Evolutionary conservation across 2,329 filamentous ascomycete genomes (phyloP).

Genomic region (Bimuria novae-zelandiae): DNA sequence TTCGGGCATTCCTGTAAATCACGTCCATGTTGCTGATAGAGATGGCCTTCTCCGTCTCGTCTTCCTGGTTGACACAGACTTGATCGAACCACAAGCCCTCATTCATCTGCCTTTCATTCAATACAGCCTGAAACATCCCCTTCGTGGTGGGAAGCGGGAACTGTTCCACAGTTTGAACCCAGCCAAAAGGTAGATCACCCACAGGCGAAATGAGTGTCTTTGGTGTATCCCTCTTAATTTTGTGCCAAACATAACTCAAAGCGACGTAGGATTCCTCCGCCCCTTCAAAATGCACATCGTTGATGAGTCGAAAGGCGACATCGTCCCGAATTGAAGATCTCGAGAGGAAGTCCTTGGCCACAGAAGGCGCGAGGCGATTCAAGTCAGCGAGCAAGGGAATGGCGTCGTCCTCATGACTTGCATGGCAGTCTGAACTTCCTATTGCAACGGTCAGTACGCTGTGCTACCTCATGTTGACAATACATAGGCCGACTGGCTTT

Average conservation of each 20-base stretch:
- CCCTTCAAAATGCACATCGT: constrained; percentile 34
- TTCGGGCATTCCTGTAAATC: constrained; percentile 49
- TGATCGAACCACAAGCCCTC: constrained; percentile 54
- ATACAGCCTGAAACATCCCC: constrained; percentile 48
- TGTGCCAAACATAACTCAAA: constrained; percentile 51
- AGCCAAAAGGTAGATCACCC: constrained; percentile 41
- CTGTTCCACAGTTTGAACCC: constrained; percentile 38
- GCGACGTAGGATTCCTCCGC: constrained; percentile 49
- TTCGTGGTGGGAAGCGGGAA: constrained; percentile 47
- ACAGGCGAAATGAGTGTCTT: constrained; percentile 28
- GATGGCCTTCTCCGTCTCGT: constrained; percentile 46
- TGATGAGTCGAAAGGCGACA: constrained; percentile 47
- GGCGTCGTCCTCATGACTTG: constrained; percentile 21
- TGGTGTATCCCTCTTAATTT: constrained; percentile 29
- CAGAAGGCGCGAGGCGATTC: constrained; percentile 30
- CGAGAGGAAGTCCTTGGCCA: constrained; percentile 37
- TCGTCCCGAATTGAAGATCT: constrained; percentile 24
- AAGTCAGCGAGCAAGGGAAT: constrained; percentile 33
- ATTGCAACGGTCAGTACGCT: no score
- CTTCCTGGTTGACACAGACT: constrained; percentile 50
- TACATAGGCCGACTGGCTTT: no score
- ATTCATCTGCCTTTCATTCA: constrained; percentile 42
- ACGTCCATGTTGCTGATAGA: constrained; percentile 49
- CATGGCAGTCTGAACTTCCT: no score
- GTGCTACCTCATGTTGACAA: no score